Conservation (phyloP, 352 stramenopile genomes). For the Globisporangium alternatum region DNA sequence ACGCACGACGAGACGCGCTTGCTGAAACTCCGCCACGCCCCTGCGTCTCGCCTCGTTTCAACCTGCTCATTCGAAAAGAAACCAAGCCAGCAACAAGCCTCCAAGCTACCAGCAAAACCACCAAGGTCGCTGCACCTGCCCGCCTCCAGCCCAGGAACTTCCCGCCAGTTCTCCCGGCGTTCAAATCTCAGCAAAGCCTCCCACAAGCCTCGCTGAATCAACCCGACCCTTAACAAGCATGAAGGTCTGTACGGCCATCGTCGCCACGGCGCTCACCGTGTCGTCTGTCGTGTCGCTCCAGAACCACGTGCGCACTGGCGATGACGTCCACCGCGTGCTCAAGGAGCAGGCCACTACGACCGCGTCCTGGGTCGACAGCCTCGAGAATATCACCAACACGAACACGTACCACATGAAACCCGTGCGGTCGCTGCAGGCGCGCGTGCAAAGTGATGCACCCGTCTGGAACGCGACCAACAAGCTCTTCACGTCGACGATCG, state of each 20-base stretch:
- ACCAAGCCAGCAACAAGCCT: slow-evolving; percentile 11
- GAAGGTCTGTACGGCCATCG: slow-evolving; percentile 15
- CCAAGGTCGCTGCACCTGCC: background rate
- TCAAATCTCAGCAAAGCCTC: background rate
- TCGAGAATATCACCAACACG: slow-evolving; percentile 31
- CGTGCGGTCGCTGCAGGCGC: slow-evolving; percentile 57
- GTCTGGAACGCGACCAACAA: slow-evolving; percentile 38
- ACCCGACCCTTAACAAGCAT: slow-evolving; percentile 1
- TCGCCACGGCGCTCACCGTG: slow-evolving; percentile 6
- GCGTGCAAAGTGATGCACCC: slow-evolving; percentile 54
- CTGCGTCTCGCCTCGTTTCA: background rate
- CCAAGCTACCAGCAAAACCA: background rate
- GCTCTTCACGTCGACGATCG: slow-evolving; percentile 41
- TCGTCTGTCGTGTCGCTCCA: background rate
- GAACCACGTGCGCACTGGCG: background rate
- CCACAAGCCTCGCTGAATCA: background rate
- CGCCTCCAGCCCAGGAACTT: slow-evolving; percentile 2
- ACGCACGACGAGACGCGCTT: background rate
- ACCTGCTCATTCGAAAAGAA: background rate
- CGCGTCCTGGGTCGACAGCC: slow-evolving; percentile 13
- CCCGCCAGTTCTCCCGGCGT: background rate
- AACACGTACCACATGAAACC: slow-evolving; percentile 55
- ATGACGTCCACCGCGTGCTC: slow-evolving; percentile 11
- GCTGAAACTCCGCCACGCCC: background rate
- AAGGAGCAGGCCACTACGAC: background rate